phyloP scores from a whole-genome alignment of 345 rosid species.

The Clarkia xantiana region DNA sequence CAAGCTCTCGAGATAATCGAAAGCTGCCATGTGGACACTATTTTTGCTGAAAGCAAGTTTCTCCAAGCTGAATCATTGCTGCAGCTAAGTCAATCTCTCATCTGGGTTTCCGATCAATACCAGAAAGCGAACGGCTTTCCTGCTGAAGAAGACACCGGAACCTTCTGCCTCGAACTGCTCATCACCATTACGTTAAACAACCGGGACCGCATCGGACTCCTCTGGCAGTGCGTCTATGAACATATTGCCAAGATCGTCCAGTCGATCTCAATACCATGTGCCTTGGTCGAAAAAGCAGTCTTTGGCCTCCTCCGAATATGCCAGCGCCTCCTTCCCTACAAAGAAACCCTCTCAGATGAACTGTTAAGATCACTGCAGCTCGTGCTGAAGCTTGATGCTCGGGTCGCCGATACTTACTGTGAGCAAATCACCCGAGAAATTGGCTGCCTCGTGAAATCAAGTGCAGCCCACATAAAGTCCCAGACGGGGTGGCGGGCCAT shows the following conservation, averaged over 20 bases:
- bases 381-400: constrained; percentile 92
- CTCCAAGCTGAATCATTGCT: constrained; percentile 86
- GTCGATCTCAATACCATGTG: constrained; percentile 88
- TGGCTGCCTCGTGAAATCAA: constrained; percentile 86
- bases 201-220: constrained; percentile 81
- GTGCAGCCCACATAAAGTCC: constrained; percentile 86
- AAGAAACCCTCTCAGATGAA: constrained; percentile 95
- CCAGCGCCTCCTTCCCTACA: constrained; percentile 95
- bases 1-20: constrained; percentile 85
- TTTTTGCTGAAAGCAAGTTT: constrained; percentile 91
- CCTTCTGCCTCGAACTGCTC: constrained; percentile 90
- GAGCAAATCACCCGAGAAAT: constrained; percentile 94
- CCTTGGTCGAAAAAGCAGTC: constrained; percentile 85
- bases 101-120: constrained; percentile 91
- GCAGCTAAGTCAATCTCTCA: constrained; percentile 88
- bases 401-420: constrained; percentile 95
- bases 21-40: constrained; percentile 93
- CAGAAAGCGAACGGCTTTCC: constrained; percentile 78
- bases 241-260: constrained; percentile 93
- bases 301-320: constrained; percentile 93
- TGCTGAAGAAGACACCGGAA: constrained; percentile 97
- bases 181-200: constrained; percentile 92
- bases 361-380: constrained; percentile 93
- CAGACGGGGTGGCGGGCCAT: constrained; percentile 93
- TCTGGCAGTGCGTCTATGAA: constrained; percentile 97